Percentiles rank a stretch among this genome's conserved stretches.
Evolutionary conservation across 2,329 filamentous ascomycete species (phyloP).

Genomic region (Coniella vitis): DNA sequence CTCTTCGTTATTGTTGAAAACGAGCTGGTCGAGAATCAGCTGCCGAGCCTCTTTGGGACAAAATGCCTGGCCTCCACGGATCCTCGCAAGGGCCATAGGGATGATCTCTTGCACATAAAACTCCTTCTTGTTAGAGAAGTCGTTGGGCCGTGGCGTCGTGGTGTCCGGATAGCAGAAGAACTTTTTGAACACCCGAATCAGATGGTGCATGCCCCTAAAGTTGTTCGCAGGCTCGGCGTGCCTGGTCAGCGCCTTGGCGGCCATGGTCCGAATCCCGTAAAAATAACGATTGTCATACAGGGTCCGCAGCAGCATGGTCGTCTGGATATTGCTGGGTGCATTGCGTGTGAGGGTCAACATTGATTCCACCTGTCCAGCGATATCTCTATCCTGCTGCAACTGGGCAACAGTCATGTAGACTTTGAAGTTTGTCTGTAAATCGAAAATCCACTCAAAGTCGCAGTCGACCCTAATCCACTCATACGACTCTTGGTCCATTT

Average conservation of each 20-base stretch:
- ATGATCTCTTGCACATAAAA: conserved; percentile 84
- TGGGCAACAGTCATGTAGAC: conserved; percentile 98
- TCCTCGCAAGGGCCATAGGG: conserved; percentile 68
- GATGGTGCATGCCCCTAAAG: conserved; percentile 75
- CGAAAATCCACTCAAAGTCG: conserved; percentile 96
- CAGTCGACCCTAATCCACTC: conserved; percentile 98
- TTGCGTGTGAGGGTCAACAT: conserved; percentile 64
- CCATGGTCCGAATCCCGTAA: conserved; percentile 82
- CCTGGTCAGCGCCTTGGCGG: conserved; percentile 68
- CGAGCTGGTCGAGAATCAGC: conserved; percentile 82
- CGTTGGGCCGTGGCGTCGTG: conserved; percentile 76
- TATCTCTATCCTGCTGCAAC: conserved; percentile 91
- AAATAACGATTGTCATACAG: conserved; percentile 90
- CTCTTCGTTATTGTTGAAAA: conserved; percentile 89
- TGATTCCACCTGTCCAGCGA: conserved; percentile 77
- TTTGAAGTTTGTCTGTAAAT: conserved; percentile 73
- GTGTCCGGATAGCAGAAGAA: conserved; percentile 79
- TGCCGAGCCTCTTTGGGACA: conserved; percentile 73
- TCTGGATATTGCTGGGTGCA: conserved; percentile 72
- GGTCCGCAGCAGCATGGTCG: conserved; percentile 83
- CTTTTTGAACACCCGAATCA: conserved; percentile 79
- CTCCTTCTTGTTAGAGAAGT: conserved; percentile 79
- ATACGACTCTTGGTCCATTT: conserved; percentile 93
- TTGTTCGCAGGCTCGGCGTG: conserved; percentile 65
- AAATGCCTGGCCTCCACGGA: conserved; percentile 68